These are phyloP conservation scores for Laetiporus sulphureus DNA, from an alignment of 1,284 basidiomycete genomes.

Conservation along the genomic window DNA sequence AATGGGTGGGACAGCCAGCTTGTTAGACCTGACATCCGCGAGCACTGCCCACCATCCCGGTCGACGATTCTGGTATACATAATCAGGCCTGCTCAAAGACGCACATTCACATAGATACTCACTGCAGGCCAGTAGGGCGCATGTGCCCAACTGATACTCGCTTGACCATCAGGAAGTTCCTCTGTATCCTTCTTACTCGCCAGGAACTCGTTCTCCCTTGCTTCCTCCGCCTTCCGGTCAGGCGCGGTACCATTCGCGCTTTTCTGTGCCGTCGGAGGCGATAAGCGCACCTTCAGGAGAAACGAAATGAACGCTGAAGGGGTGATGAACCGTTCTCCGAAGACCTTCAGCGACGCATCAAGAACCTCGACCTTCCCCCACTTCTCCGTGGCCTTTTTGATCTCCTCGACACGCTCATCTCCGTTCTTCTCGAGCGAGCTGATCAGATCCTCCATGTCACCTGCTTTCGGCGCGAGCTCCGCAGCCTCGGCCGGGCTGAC, in stretches of 20 bases:
- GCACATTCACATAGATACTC: conserved; percentile 22
- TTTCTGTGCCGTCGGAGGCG: conserved; percentile 41
- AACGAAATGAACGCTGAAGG: conserved; percentile 89
- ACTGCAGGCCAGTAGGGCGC: conserved; percentile 90
- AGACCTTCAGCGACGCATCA: conserved; percentile 86
- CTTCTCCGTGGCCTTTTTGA: conserved; percentile 61
- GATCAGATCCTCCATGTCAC: conserved; percentile 41
- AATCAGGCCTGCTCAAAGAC: conserved; percentile 4
- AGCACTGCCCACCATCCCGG: conserved; percentile 91
- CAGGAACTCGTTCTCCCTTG: conserved; percentile 67
- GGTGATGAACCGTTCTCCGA: conserved; percentile 84
- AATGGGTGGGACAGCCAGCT: conserved; percentile 87
- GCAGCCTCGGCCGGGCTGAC: conserved; percentile 48
- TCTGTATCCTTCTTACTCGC: conserved; percentile 57
- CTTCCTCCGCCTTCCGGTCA: conserved; percentile 35
- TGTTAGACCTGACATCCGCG: conserved; percentile 86
- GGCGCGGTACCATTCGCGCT: conserved; percentile 39
- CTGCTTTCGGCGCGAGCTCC: conserved; percentile 32
- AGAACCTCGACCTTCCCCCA: conserved; percentile 84
- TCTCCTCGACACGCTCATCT: conserved; percentile 49
- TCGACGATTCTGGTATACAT: conserved; percentile 60
- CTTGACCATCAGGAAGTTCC: conserved; percentile 35
- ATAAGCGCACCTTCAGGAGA: conserved; percentile 74
- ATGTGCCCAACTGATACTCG: conserved; percentile 66
- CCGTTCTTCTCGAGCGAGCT: conserved; percentile 46